Percentiles rank a stretch among this genome's conserved stretches.
Evolutionary conservation across 306 rosid species (phyloP).

Genomic region (Mucuna pruriens): DNA sequence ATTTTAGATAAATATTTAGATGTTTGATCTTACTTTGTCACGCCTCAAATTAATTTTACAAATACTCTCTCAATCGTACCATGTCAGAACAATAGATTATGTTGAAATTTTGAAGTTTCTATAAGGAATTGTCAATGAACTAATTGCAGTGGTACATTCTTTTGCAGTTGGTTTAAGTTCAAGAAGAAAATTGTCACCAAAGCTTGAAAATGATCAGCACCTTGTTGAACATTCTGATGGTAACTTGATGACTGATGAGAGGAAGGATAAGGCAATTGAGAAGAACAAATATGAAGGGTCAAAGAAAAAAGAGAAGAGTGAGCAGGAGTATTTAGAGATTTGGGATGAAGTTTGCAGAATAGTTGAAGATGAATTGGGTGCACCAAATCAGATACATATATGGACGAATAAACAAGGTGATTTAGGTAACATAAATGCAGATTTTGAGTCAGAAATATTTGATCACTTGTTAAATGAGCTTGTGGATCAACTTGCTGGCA

Average conservation of each 20-base stretch:
- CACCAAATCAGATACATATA: background rate
- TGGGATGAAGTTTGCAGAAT: background rate
- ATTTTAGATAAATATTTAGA: background rate
- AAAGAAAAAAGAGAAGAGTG: background rate
- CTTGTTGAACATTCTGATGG: background rate
- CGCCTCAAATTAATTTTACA: background rate
- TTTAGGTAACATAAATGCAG: background rate
- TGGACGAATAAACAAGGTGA: background rate
- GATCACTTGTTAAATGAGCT: background rate
- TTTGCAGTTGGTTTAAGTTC: background rate
- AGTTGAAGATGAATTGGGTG: background rate
- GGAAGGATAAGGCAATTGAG: background rate
- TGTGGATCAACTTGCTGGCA: constrained; percentile 10
- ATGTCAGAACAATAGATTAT: background rate
- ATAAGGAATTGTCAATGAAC: background rate
- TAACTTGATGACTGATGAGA: background rate
- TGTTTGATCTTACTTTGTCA: background rate
- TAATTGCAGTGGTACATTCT: background rate
- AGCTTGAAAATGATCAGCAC: background rate
- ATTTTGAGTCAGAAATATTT: background rate
- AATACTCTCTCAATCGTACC: background rate
- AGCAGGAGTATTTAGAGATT: background rate
- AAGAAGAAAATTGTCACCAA: constrained; percentile 4
- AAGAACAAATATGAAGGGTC: background rate
- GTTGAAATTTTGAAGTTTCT: background rate